Conservation (phyloP, 2,329 filamentous ascomycete species). For the Fusarium sp. region DNA sequence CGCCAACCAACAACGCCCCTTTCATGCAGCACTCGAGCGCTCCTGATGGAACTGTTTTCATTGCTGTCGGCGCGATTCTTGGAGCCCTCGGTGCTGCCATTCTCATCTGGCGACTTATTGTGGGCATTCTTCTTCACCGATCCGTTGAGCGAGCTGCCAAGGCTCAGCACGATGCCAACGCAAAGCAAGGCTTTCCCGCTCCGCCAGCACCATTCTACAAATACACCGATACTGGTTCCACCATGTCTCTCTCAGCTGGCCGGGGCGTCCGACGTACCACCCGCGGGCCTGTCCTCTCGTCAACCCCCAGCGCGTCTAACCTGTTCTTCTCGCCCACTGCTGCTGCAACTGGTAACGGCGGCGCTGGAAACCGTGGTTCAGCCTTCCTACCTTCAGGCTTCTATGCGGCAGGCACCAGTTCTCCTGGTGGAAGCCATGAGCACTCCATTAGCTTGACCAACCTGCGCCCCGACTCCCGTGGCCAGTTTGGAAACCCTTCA, state of each 20-base stretch:
- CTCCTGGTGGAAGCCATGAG: constrained; percentile 59
- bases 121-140: constrained; percentile 92
- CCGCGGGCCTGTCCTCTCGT: constrained; percentile 65
- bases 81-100: constrained; percentile 86
- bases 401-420: constrained; percentile 78
- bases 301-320: constrained; percentile 73
- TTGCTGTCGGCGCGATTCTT: constrained; percentile 88
- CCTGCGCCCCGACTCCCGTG: constrained; percentile 69
- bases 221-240: constrained; percentile 69
- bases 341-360: constrained; percentile 71
- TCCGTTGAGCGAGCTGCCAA: constrained; percentile 89
- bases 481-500: constrained; percentile 56
- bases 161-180: constrained; percentile 76
- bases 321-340: constrained; percentile 98
- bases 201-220: constrained; percentile 73
- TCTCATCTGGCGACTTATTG: constrained; percentile 86
- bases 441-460: constrained; percentile 72
- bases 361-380: constrained; percentile 75
- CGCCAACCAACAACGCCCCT: constrained; percentile 84
- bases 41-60: constrained; percentile 96
- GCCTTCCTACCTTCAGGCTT: constrained; percentile 91
- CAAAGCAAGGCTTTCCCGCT: constrained; percentile 74
- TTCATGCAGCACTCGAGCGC: constrained; percentile 90
- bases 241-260: constrained; percentile 62
- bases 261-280: constrained; percentile 65